Base-by-base conservation (phyloP, 129 eudicot genomes). In the Centella asiatica region DNA sequence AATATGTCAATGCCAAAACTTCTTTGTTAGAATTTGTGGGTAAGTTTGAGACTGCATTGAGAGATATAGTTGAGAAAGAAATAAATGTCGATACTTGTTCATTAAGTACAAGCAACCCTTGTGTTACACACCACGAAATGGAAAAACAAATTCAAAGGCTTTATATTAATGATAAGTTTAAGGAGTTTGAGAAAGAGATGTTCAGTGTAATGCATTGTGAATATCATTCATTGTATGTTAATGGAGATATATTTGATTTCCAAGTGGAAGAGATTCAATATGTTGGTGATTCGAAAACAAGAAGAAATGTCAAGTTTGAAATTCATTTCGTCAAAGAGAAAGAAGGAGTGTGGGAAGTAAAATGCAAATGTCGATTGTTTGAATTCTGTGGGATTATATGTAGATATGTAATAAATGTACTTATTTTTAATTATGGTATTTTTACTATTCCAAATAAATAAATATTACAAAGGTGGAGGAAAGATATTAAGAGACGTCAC, bases 331-430 rank as follows among this genome's bases (percentile, higher is more conserved):
- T 12, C 48, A 44, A 44, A 44, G 10, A 12, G 48, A 22, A 48
- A 1, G 1, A 34, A 1, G 18, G 1, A 1, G 12, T n/a, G 0
- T 13, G 3, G 1, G 61, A 66, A 4, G 45, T 50, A 2, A 44
- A 37, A 17, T 66, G 61, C 51, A 34, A 5, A 27, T 66, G 61
- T 33, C 31, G 32, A 4, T 20, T 66, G 48, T 66, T 66, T 22
- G 32, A 26, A 14, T 46, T 64, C 2, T 4, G n/a, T 4, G 48
- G 48, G 14, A 44, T 4, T 1, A 44, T 66, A 27, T 66, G 70
- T 24, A 50, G 49, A 10, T 60, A 65, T 51, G 44, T 44, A 4
- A n/a, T 50, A 0, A 51, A 19, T 15, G 49, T 66, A 0, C 10
- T 50, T 13, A 3, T 13, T 18, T 44, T 44, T 12, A 44, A 66